Evolutionary conservation across 2,329 filamentous ascomycete species (phyloP).

Genomic region (Corynespora cassiicola): DNA sequence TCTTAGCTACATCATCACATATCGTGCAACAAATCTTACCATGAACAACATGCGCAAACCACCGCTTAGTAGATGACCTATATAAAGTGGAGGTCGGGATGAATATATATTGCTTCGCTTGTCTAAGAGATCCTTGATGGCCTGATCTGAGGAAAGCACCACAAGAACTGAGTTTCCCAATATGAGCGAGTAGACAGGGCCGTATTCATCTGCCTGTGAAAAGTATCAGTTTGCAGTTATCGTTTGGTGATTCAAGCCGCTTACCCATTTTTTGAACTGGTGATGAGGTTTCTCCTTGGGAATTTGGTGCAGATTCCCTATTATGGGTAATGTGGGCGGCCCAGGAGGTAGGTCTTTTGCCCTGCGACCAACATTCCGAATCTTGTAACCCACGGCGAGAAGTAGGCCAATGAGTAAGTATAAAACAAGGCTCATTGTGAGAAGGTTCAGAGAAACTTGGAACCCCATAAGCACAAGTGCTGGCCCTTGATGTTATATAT

Average conservation of each 20-base stretch:
- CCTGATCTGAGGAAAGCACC: conserved; percentile 52
- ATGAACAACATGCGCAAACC: conserved; percentile 21
- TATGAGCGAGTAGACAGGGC: conserved; percentile 59
- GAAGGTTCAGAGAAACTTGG: too few relatives aligned
- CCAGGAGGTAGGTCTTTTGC: conserved; percentile 53
- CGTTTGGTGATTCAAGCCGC: too few relatives aligned
- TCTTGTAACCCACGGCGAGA: conserved; percentile 1
- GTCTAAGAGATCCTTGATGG: conserved; percentile 60
- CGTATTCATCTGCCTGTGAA: conserved; percentile 59
- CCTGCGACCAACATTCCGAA: conserved; percentile 24
- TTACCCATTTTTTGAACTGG: conserved; percentile 61
- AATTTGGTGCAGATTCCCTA: conserved; percentile 60
- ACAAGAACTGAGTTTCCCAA: conserved; percentile 56
- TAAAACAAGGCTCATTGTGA: conserved; percentile 2
- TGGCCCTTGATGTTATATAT: not conserved
- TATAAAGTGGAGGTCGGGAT: conserved; percentile 51
- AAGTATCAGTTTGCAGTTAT: too few relatives aligned
- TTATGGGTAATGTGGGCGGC: conserved; percentile 56
- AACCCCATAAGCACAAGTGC: too few relatives aligned
- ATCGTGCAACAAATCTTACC: conserved; percentile 11
- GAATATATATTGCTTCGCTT: conserved; percentile 58
- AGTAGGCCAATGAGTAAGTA: not conserved
- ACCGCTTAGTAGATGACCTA: conserved; percentile 36
- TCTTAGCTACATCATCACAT: conserved; percentile 2
- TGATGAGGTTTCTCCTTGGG: conserved; percentile 49